Conservation (phyloP, 805 yeast genomes). For the Helenozyma rhizophorensis region DNA sequence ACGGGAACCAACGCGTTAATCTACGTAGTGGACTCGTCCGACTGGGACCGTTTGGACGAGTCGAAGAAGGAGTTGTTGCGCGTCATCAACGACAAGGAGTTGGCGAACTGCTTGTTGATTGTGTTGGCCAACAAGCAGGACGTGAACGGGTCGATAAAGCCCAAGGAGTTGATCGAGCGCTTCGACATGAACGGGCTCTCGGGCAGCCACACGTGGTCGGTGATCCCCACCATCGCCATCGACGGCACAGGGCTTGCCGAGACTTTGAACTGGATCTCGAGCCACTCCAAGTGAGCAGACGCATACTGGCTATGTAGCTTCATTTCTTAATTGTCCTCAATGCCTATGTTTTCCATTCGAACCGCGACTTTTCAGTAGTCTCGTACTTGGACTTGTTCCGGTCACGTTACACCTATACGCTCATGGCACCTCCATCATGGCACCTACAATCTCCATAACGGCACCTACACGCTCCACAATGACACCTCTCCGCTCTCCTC, state of each 20-base stretch:
- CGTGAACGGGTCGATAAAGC: conserved; percentile 63
- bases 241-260: conserved; percentile 89
- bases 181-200: conserved; percentile 60
- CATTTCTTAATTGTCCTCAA: no score
- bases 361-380: no score
- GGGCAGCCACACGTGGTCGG: conserved; percentile 76
- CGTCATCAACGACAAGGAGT: conserved; percentile 78
- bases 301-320: conserved; percentile 8
- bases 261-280: conserved; percentile 81
- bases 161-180: conserved; percentile 73
- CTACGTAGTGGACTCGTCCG: conserved; percentile 84
- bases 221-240: conserved; percentile 84
- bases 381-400: no score
- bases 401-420: no score
- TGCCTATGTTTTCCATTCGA: no score
- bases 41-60: conserved; percentile 65
- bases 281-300: conserved; percentile 39
- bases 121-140: conserved; percentile 91
- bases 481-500: conserved; percentile 62
- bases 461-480: conserved; percentile 7
- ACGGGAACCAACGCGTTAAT: conserved; percentile 90
- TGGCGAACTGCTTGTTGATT: conserved; percentile 71
- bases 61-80: conserved; percentile 73
- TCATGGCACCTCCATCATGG: no score
- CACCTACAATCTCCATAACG: no score